A percentile compares a stretch with the other conserved stretches of the same genome.
Evolutionary conservation across 2,329 filamentous ascomycete genomes (phyloP).

Genomic region (Sclerotinia glacialis): DNA sequence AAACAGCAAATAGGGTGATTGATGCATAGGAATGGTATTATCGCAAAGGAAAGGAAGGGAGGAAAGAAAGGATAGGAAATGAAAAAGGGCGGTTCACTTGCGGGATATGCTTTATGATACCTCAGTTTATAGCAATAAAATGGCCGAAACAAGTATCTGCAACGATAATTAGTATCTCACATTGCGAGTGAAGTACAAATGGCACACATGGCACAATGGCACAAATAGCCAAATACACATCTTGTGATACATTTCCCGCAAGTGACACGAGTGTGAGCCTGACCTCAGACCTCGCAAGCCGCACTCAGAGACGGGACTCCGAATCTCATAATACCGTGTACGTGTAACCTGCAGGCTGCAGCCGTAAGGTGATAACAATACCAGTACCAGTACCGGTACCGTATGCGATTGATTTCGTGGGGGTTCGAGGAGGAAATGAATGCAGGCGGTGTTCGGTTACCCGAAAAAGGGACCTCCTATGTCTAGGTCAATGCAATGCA

Average conservation of each 20-base stretch:
- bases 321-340: not conserved
- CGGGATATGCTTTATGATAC: not conserved
- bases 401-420: not conserved
- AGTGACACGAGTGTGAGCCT: not conserved
- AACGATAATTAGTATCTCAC: not conserved
- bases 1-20: not conserved
- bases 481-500: not conserved
- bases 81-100: not conserved
- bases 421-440: not conserved
- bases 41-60: not conserved
- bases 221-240: not conserved
- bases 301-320: not conserved
- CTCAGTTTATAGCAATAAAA: not conserved
- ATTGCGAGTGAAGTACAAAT: not conserved
- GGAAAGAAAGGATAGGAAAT: not conserved
- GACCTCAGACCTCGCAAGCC: not conserved
- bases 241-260: not conserved
- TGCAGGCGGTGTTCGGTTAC: not conserved
- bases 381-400: too few relatives aligned
- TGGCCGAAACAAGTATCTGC: not conserved
- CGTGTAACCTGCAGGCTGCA: too few relatives aligned
- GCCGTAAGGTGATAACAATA: too few relatives aligned
- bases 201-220: too few relatives aligned
- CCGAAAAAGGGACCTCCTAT: constrained; percentile 1
- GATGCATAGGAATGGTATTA: not conserved